phyloP scores from a whole-genome alignment of 441 rosid genomes.

The Gossypium schwendimanii region DNA sequence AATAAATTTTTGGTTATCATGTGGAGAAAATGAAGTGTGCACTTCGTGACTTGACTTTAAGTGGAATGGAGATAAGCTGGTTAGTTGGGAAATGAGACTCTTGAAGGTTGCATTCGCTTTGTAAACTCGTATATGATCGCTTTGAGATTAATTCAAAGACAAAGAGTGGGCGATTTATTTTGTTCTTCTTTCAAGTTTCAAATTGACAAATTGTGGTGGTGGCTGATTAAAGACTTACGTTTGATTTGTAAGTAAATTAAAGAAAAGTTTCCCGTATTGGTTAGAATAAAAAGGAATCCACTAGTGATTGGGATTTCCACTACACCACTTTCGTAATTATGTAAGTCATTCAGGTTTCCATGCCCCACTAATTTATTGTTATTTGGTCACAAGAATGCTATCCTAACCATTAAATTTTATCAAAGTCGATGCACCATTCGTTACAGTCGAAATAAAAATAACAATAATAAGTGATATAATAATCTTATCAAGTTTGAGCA shows the following conservation, averaged over 20 bases:
- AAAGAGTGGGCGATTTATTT: slow-evolving; percentile 5
- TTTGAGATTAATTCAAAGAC: too few species aligned
- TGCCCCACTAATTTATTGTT: neutral
- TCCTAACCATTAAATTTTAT: neutral
- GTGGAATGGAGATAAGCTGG: neutral
- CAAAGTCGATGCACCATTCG: neutral
- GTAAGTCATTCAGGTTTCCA: neutral
- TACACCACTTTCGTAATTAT: neutral
- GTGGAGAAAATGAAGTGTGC: slow-evolving; percentile 19
- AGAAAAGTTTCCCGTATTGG: neutral
- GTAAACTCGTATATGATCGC: neutral
- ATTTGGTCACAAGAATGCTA: neutral
- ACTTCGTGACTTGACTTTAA: slow-evolving; percentile 13
- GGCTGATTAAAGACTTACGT: too few species aligned
- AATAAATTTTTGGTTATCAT: neutral
- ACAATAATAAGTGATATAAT: neutral
- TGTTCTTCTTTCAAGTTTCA: too few species aligned
- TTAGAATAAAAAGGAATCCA: neutral
- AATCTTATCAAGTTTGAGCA: neutral
- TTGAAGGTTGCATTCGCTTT: neutral
- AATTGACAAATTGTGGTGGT: too few species aligned
- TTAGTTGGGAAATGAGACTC: neutral
- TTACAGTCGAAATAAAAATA: too few species aligned
- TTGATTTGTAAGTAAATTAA: neutral
- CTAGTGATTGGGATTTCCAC: slow-evolving; percentile 1